phyloP scores from a whole-genome alignment of 306 rosid species.

The Corylus americana region DNA sequence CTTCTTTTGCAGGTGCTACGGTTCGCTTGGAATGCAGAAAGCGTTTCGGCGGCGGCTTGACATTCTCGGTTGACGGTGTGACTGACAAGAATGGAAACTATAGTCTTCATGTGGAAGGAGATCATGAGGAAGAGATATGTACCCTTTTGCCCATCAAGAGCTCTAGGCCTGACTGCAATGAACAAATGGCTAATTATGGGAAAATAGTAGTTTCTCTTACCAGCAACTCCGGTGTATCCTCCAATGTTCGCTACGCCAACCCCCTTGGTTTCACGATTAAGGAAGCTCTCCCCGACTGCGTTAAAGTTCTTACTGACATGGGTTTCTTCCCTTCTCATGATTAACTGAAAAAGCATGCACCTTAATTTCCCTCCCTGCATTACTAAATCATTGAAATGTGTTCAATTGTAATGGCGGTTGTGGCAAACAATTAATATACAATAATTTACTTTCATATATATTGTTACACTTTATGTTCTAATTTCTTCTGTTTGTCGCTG shows the following conservation, averaged over 20 bases:
- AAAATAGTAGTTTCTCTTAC: slow-evolving; percentile 22
- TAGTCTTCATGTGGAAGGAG: slow-evolving; percentile 1
- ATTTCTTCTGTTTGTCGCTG: too few species aligned
- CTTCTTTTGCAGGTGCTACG: slow-evolving; percentile 23
- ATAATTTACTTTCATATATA: too few species aligned
- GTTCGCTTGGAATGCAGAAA: slow-evolving; percentile 20
- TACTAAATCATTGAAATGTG: too few species aligned
- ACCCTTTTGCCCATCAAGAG: slow-evolving; percentile 22
- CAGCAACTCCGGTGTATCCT: slow-evolving; percentile 2
- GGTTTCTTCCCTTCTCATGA: too few species aligned
- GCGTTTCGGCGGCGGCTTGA: background rate
- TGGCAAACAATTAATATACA: too few species aligned
- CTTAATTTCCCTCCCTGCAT: too few species aligned
- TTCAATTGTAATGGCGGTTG: too few species aligned
- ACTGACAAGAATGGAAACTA: slow-evolving; percentile 19
- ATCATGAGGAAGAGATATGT: slow-evolving; percentile 25
- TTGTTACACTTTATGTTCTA: too few species aligned
- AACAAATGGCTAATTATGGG: background rate
- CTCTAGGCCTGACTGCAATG: background rate
- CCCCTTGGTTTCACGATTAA: slow-evolving; percentile 31
- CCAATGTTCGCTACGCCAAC: slow-evolving; percentile 20
- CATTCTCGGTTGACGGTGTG: background rate
- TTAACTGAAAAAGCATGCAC: too few species aligned
- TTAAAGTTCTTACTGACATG: background rate
- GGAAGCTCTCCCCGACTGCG: slow-evolving; percentile 9